Conservation (phyloP, 257 asterid genomes). For the Solanum tarapatanum region DNA sequence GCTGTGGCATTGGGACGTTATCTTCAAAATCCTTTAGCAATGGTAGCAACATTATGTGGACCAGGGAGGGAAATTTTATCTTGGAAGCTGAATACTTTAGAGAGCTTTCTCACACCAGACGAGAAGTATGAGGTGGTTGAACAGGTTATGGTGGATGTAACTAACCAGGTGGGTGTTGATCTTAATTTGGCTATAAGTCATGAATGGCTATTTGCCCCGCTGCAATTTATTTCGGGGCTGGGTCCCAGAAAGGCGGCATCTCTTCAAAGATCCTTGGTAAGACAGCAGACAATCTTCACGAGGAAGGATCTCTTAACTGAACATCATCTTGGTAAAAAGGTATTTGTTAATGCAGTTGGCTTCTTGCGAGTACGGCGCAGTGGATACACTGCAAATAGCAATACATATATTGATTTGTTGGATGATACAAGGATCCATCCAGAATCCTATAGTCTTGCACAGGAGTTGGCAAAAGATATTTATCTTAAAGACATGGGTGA, state of each 20-base stretch:
- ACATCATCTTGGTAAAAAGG: conserved; percentile 81
- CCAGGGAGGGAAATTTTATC: conserved; percentile 88
- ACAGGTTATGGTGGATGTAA: conserved; percentile 87
- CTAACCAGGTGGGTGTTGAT: conserved; percentile 94
- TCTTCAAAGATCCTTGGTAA: conserved; percentile 71
- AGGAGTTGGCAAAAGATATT: conserved; percentile 87
- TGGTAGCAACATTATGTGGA: conserved; percentile 88
- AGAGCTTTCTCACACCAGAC: conserved; percentile 83
- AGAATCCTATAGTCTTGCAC: conserved; percentile 81
- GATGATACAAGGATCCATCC: conserved; percentile 98
- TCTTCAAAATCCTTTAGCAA: conserved; percentile 88
- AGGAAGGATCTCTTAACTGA: conserved; percentile 76
- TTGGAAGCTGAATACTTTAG: conserved; percentile 82
- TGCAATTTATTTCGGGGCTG: conserved; percentile 88
- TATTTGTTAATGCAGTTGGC: conserved; percentile 90
- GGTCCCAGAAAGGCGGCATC: conserved; percentile 96
- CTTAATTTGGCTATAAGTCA: conserved; percentile 40
- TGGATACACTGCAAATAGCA: conserved; percentile 76
- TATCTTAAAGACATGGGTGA: conserved; percentile 63
- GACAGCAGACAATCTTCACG: conserved; percentile 77
- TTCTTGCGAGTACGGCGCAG: conserved; percentile 81
- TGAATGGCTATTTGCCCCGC: conserved; percentile 91
- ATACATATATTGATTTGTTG: conserved; percentile 74
- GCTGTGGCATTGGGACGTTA: conserved; percentile 93
- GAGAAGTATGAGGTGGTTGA: conserved; percentile 87